Evolutionary conservation across 192 early-diverging fungal species (phyloP), one percentile per base, ranked within the genome.

Genomic region (Linnemannia exigua): DNA sequence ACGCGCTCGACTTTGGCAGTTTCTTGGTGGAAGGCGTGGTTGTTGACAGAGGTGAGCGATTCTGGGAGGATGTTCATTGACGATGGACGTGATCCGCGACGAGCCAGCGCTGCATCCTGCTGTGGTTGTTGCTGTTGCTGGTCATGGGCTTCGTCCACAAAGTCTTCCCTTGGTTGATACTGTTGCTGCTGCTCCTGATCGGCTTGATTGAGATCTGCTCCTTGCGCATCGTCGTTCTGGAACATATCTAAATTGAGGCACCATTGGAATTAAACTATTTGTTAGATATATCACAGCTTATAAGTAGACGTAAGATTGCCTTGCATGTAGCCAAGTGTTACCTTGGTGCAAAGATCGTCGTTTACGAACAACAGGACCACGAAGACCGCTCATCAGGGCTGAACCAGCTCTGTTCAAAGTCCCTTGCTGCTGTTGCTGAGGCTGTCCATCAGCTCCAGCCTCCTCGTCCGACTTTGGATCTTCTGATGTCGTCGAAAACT

Each of bases 51-150:
- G 9, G 84, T 86, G 0, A 86, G 66, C 12, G 84, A 79, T n/a
- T 86, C 84, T 35, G 84, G 84, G 19, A 84, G 72, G 61, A 84
- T 84, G 44, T 84, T 84, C 70, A 70, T 72, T 25, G 81, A 84
- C 22, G 66, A 52, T 5, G 74, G 77, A 22, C 78, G 22, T 9
- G 79, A 61, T 25, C 44, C 50, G 8, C 51, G 74, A 6, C 63
- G 77, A 54, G 44, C 31, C 14, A 50, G 16, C 5, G 35, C 25
- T 17, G 44, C 28, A 12, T 38, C 66, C 54, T 48, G 46, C 31
- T 20, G 72, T 31, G 6, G 50, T 22, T 61, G 63, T 22, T 80
- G 72, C 46, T 75, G 67, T 31, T 80, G 50, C 37, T 37, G 15
- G 15, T 33, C n/a, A 20, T 12, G 25, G 5, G 37, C 70, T 1